Evolutionary conservation across 2,329 filamentous ascomycete genomes (phyloP), one percentile per base, ranked within the genome.

Genomic region (Akanthomyces muscarius): DNA sequence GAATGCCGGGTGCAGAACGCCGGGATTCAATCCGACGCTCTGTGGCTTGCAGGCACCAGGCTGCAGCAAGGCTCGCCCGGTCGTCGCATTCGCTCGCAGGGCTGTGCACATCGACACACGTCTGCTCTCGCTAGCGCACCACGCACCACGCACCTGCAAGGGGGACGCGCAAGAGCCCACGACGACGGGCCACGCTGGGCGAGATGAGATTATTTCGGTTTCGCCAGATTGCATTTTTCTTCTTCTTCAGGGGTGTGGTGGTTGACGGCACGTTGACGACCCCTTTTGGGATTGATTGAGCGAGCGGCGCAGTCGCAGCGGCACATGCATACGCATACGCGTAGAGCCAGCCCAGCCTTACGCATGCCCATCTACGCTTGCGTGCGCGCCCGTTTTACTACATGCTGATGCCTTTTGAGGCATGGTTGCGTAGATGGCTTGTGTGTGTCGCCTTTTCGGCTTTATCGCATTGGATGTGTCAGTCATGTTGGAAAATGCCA

Each of bases 361-460:
- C 33, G 53, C 41, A 10, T 42, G 52, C 52, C 3, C 30, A 38
- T 53, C 16, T 56, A 45, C 23, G 38, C 2, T 36, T 36, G 33
- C 33, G 33, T 36, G 33, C 18, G 16, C 42, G n/a, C 18, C 42
- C 42, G 45, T 48, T 48, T 28, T 48, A 48, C 48, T 36, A 48
- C 33, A 18, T n/a, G 44, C 30, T 41, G 56, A 5, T 42, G 33
- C 33, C 44, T 41, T 59, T 59, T 14, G 44, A 45, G 45, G 44
- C 56, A 59, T 50, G 55, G 55, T 50, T 58, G 44, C 55, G 44
- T 58, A 33, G 30, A 36, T 58, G 21, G 55, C 44, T 58, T 48
- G 42, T 13, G 13, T 5, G 38, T 41, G 38, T 41, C 14, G 38
- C 10, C 13, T 41, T 38, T 41, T 14, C 38, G 14, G 38, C 38